phyloP scores from a whole-genome alignment of 2,329 filamentous ascomycete species.

The Knufia fluminis region DNA sequence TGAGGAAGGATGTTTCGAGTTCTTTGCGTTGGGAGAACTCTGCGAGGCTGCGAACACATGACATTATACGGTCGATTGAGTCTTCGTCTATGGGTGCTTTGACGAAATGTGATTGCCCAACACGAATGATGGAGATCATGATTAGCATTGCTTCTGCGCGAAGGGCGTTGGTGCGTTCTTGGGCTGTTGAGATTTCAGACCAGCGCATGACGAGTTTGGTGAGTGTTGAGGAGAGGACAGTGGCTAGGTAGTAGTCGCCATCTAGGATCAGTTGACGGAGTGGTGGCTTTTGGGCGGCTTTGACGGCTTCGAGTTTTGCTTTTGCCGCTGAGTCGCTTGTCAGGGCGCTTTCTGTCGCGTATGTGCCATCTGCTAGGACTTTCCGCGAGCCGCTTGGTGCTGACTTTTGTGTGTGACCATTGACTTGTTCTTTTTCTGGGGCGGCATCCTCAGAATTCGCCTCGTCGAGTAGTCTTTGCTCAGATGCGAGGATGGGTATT shows the following conservation, averaged over 20 bases:
- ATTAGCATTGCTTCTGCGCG: conserved; percentile 97
- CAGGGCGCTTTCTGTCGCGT: conserved; percentile 90
- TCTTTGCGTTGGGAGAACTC: conserved; percentile 86
- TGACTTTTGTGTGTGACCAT: conserved; percentile 71
- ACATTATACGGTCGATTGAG: conserved; percentile 97
- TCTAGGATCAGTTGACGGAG: conserved; percentile 91
- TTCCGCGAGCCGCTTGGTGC: conserved; percentile 60
- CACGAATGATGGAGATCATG: conserved; percentile 97
- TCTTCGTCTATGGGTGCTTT: conserved; percentile 97
- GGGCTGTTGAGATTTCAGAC: conserved; percentile 79
- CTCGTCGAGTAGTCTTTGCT: conserved; percentile 83
- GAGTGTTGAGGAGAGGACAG: conserved; percentile 88
- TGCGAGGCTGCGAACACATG: conserved; percentile 81
- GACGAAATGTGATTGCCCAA: conserved; percentile 97
- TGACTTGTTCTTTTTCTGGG: conserved; percentile 53
- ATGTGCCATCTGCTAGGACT: conserved; percentile 91
- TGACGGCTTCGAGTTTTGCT: conserved; percentile 89
- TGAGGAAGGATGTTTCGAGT: conserved; percentile 81
- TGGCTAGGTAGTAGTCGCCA: conserved; percentile 91
- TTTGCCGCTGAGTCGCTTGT: conserved; percentile 86
- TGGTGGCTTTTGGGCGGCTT: conserved; percentile 92
- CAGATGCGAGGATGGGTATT: conserved; percentile 91
- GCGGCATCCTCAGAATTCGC: conserved; percentile 60
- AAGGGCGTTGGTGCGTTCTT: conserved; percentile 81
- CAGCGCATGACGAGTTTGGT: conserved; percentile 98